Evolutionary conservation across 2,329 filamentous ascomycete genomes (phyloP).

Genomic region (Colletotrichum magnum): DNA sequence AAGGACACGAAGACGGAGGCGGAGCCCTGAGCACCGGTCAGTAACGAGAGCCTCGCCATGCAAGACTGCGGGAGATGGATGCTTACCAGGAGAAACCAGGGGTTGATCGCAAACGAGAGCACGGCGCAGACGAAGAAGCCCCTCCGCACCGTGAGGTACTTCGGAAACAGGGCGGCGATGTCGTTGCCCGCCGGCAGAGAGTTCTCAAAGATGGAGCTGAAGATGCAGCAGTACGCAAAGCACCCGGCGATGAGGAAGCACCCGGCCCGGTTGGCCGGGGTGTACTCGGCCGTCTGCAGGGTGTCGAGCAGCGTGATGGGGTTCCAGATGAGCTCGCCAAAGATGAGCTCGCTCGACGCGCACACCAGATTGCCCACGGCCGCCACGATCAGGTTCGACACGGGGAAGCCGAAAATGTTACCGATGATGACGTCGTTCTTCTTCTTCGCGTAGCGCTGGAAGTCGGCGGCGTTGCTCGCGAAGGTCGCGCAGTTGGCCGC

Average conservation of each 20-base stretch:
- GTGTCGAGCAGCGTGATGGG: slow-evolving; percentile 51
- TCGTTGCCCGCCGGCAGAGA: slow-evolving; percentile 58
- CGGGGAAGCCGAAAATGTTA: slow-evolving; percentile 57
- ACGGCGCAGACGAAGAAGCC: slow-evolving; percentile 55
- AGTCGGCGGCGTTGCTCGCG: slow-evolving; percentile 58
- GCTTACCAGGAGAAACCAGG: slow-evolving; percentile 56
- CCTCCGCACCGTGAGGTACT: slow-evolving; percentile 54
- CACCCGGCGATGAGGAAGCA: slow-evolving; percentile 57
- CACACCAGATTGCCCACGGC: slow-evolving; percentile 57
- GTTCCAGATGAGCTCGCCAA: slow-evolving; percentile 44
- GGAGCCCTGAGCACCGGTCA: slow-evolving; percentile 47
- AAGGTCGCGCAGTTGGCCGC: slow-evolving; percentile 53
- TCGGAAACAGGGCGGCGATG: slow-evolving; percentile 54
- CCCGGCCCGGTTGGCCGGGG: slow-evolving; percentile 52
- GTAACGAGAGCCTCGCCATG: slow-evolving; percentile 51
- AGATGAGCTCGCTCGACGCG: slow-evolving; percentile 46
- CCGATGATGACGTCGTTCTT: slow-evolving; percentile 57
- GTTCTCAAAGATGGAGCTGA: slow-evolving; percentile 60
- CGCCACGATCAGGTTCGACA: slow-evolving; percentile 54
- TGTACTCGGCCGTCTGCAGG: slow-evolving; percentile 52
- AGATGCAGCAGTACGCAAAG: slow-evolving; percentile 59
- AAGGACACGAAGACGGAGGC: slow-evolving; percentile 55
- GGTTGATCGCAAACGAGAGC: slow-evolving; percentile 54
- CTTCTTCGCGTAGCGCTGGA: slow-evolving; percentile 58
- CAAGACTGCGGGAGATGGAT: slow-evolving; percentile 52